Base-by-base conservation (phyloP, 2,329 filamentous ascomycete species). In the Aspergillus terreus region DNA sequence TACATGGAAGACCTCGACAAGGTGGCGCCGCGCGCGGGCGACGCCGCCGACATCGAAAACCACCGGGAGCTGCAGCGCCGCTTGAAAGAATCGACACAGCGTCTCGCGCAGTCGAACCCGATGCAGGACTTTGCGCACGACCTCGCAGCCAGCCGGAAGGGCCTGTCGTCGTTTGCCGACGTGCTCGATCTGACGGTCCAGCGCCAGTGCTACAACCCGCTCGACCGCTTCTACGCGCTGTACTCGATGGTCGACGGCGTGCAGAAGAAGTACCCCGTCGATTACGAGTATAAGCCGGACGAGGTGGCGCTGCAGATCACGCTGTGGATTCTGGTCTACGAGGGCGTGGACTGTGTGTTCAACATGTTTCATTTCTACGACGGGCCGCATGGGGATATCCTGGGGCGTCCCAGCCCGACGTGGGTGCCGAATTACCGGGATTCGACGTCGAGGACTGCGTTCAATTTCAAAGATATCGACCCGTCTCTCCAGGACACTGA, bases 41-140 rank as follows among this genome's bases (percentile, higher is more conserved):
- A 49, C 15, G 47, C 36, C 14, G 47, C 36, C 38, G 47, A 49
- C 47, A 43, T 43, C 38, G 47, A 42, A 19, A 23, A 35, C 36
- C 38, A 49, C 47, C 47, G 17, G 11, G 6, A 36, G 25, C 47
- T 49, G 10, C 47, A 38, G 35, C 11, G 11, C 2, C 35, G 35
- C 35, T 1, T 38, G 30, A 14, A 19, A 14, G 36, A 49, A 15
- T 25, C 11, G n/a, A n/a, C 0, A 21, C 38, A 23, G 6, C 47
- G 38, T n/a, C 47, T 42, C 47, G 38, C 38, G 25, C 38, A 49
- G 36, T 32, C 47, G 27, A 49, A 49, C 25, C 38, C 47, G 9
- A 49, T 49, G 47, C 36, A 49, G 38, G 47, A 43, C 23, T 49
- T 49, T 43, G 47, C 47, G 25, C 47, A 49, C 36, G 47, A 49